phyloP scores from a whole-genome alignment of 2,329 filamentous ascomycete species.

The Hortaea sp. region DNA sequence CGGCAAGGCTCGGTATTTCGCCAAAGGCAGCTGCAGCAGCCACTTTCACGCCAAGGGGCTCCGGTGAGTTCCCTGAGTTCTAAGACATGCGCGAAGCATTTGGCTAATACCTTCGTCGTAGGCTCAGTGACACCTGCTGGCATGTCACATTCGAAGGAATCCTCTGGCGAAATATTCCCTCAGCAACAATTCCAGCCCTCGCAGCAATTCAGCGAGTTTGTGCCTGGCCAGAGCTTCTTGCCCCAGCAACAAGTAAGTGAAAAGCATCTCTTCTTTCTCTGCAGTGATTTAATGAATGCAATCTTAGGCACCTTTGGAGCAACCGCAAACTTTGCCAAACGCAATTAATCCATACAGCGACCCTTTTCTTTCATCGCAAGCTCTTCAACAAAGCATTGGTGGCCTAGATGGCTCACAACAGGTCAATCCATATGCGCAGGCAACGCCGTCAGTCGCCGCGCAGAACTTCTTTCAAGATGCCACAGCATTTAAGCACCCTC shows the following conservation, averaged over 20 bases:
- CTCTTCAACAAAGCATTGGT: conserved; percentile 9
- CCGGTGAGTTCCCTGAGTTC: conserved; percentile 14
- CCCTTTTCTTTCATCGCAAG: conserved; percentile 30
- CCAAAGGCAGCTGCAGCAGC: conserved; percentile 84
- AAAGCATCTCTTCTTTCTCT: neutral
- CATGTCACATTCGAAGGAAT: conserved; percentile 34
- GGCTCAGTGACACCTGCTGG: conserved; percentile 32
- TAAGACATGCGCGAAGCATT: conserved; percentile 1
- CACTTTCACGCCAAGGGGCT: conserved; percentile 63
- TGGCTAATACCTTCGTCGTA: conserved; percentile 11
- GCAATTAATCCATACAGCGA: conserved; percentile 31
- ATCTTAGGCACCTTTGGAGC: neutral
- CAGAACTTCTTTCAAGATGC: conserved; percentile 56
- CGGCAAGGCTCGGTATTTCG: conserved; percentile 66
- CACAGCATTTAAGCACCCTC: conserved; percentile 47
- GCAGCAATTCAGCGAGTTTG: conserved; percentile 42
- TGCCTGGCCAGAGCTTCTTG: conserved; percentile 45
- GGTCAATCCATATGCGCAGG: conserved; percentile 64
- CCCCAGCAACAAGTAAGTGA: conserved; percentile 33
- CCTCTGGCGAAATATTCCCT: conserved; percentile 33
- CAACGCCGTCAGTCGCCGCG: conserved; percentile 50
- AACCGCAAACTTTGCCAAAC: neutral
- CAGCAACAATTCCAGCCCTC: conserved; percentile 28
- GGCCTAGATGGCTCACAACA: conserved; percentile 26
- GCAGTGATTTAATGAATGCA: neutral